Conservation (phyloP, 768 basidiomycete genomes). For the Collybia sordida region DNA sequence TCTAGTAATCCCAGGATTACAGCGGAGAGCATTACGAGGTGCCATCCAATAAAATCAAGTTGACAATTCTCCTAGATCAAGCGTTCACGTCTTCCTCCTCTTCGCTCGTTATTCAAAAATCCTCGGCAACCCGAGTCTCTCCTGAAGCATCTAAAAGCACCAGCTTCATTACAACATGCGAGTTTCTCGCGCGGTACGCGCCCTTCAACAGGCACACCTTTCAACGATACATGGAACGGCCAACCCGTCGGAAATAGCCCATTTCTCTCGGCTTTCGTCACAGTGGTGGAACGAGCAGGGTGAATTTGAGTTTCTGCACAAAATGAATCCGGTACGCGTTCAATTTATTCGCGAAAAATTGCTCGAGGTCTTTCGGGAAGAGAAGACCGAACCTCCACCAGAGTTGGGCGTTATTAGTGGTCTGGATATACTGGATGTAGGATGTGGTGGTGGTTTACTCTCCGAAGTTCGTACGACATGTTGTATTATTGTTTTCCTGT, state of each 20-base stretch:
- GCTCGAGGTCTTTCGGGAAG: conserved; percentile 59
- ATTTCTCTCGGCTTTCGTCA: conserved; percentile 78
- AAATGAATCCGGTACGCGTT: conserved; percentile 92
- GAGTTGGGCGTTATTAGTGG: conserved; percentile 51
- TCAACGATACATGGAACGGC: conserved; percentile 34
- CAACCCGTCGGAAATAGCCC: conserved; percentile 74
- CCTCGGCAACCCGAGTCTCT: no score
- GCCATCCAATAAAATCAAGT: no score
- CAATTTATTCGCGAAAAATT: conserved; percentile 81
- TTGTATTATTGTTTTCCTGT: background rate
- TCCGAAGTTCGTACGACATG: conserved; percentile 64
- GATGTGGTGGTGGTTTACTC: conserved; percentile 93
- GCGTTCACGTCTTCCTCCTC: no score
- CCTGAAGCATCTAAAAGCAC: no score
- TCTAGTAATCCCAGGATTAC: no score
- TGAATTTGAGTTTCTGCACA: conserved; percentile 85
- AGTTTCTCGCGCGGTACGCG: conserved; percentile 11
- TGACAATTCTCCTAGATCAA: no score
- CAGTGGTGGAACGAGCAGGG: conserved; percentile 93
- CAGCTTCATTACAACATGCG: conserved; percentile 5
- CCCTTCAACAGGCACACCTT: conserved; percentile 11
- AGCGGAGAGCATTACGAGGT: no score
- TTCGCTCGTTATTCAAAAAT: no score
- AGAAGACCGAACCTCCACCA: conserved; percentile 34
- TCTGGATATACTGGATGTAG: conserved; percentile 81